Conservation (phyloP, 352 stramenopile species). For the Globisporangium nagaii region DNA sequence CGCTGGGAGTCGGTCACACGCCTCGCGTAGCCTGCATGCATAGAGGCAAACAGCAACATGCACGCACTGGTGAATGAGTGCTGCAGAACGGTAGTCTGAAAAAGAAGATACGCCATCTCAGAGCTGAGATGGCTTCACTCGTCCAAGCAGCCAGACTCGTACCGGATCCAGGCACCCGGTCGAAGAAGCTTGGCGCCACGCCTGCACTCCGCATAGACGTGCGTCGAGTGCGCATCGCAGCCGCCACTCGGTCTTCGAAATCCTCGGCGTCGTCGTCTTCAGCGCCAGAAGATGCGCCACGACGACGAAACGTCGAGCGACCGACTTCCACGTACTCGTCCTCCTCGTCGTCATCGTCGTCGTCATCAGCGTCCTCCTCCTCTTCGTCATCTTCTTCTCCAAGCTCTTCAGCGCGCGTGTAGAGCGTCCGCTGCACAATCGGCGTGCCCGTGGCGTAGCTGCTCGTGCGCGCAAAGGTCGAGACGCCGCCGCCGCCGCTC, state of each 20-base stretch:
- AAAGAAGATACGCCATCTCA: not conserved
- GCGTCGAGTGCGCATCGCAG: not conserved
- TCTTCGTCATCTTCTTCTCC: conserved; percentile 25
- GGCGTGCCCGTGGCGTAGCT: conserved; percentile 33
- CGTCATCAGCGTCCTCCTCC: conserved; percentile 24
- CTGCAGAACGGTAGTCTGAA: too few relatives aligned
- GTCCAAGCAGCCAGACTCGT: not conserved
- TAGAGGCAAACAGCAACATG: not conserved
- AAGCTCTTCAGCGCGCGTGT: conserved; percentile 33
- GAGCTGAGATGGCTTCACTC: not conserved
- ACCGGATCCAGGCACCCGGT: conserved; percentile 1
- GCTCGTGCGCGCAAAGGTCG: not conserved
- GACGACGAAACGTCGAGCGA: conserved; percentile 10
- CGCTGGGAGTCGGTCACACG: conserved; percentile 2
- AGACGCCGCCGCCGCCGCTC: not conserved
- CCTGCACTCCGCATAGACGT: not conserved
- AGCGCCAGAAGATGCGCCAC: not conserved
- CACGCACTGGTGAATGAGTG: not conserved
- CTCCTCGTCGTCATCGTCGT: conserved; percentile 21
- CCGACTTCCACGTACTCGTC: conserved; percentile 24
- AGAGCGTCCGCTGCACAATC: conserved; percentile 56
- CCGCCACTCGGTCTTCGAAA: not conserved
- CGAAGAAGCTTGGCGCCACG: conserved; percentile 2
- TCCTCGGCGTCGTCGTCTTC: not conserved
- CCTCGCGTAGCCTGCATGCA: conserved; percentile 2